Evolutionary conservation across 768 basidiomycete species (phyloP), one percentile per base, ranked within the genome.

Genomic region (Asterophora lycoperdoides): DNA sequence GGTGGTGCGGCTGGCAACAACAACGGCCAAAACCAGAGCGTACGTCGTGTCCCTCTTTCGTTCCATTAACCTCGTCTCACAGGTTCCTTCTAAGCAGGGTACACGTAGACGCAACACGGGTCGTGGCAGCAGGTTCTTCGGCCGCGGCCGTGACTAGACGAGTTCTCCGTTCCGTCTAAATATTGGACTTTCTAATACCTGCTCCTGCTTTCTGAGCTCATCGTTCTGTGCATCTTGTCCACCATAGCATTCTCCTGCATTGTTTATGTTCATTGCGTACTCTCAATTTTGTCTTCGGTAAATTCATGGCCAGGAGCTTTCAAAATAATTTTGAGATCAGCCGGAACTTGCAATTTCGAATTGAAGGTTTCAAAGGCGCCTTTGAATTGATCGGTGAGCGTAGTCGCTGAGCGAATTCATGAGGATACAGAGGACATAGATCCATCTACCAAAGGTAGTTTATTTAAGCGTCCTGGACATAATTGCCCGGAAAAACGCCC

Each of bases 401-500:
- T n/a, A n/a, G n/a, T 29, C 29, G 29, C 29, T 10, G 29, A 42
- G 4, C 41, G 17, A 23, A 5, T 15, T 19, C 41, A 45, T 34
- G 35, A 45, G 28, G 7, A 34, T 46, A 41, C n/a, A 43, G 11
- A 32, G 36, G 30, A 18, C 23, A 15, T 38, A 32, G 38, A 13
- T 17, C 35, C 15, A 41, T 37, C 35, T 33, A 29, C 36, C 26
- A 6, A 37, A 32, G 8, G 30, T 9, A 32, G 9, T 32, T 32
- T 3, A 23, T 23, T 58, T 41, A 60, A 32, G 41, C 51, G 34
- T 83, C 80, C 59, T 84, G 81, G 18, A 86, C 84, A 62, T 85
- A 84, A 62, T 85, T 85, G 19, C 83, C 83, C 47, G 94, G 95
- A 70, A 97, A 97, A 13, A 93, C 87, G 7, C 94, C 94, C 63